Conservation (phyloP, 805 yeast species). For the Candida methanosorbosa region DNA sequence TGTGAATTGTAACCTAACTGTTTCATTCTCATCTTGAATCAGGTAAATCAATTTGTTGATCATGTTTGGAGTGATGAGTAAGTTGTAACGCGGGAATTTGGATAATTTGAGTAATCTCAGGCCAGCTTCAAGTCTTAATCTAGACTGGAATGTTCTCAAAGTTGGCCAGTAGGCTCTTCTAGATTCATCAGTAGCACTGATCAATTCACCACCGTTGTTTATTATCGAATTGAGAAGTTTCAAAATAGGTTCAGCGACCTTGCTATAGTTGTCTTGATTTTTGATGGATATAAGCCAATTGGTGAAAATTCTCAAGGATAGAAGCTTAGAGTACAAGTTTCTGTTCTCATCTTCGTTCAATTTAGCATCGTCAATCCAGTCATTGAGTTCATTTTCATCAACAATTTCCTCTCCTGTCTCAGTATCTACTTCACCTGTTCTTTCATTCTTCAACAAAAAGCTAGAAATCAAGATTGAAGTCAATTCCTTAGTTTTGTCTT, state of each 20-base stretch:
- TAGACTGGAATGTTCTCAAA: constrained; percentile 51
- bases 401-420: constrained; percentile 33
- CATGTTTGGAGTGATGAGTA: constrained; percentile 42
- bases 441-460: constrained; percentile 45
- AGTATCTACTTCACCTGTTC: constrained; percentile 21
- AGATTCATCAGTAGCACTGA: no score
- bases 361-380: constrained; percentile 19
- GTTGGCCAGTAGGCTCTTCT: constrained; percentile 44
- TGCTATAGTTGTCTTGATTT: constrained; percentile 28
- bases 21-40: constrained; percentile 55
- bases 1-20: constrained; percentile 48
- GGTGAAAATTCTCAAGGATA: constrained; percentile 46
- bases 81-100: constrained; percentile 40
- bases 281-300: constrained; percentile 43
- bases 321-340: constrained; percentile 18
- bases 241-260: constrained; percentile 52
- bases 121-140: constrained; percentile 64
- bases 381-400: constrained; percentile 25
- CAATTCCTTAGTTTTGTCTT: constrained; percentile 46
- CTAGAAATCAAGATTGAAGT: constrained; percentile 54
- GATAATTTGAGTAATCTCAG: constrained; percentile 56
- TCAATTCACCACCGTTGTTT: constrained; percentile 72
- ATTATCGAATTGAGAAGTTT: constrained; percentile 60
- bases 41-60: constrained; percentile 46
- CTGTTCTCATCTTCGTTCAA: constrained; percentile 5